phyloP scores from a whole-genome alignment of 352 stramenopile genomes.

The Phytophthora ramorum region DNA sequence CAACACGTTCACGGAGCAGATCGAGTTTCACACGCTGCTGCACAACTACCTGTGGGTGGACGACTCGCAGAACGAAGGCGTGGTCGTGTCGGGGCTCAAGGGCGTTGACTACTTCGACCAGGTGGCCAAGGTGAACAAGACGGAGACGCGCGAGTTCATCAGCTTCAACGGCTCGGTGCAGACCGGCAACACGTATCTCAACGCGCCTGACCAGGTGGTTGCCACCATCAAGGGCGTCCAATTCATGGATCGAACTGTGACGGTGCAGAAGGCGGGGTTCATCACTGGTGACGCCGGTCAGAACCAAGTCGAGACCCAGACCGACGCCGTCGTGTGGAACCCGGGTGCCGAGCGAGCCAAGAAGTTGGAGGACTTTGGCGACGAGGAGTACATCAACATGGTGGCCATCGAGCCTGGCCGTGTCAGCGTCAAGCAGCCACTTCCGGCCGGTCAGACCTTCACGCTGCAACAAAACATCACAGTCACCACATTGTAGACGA shows the following conservation, averaged over 20 bases:
- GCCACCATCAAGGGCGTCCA: conserved; percentile 60
- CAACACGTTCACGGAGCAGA: conserved; percentile 85
- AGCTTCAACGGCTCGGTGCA: conserved; percentile 39
- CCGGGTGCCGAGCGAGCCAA: conserved; percentile 92
- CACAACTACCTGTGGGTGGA: conserved; percentile 95
- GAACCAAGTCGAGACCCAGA: conserved; percentile 35
- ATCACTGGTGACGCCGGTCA: conserved; percentile 39
- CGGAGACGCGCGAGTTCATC: conserved; percentile 66
- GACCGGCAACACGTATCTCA: conserved; percentile 88
- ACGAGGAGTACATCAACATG: conserved; percentile 95
- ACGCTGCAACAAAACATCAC: conserved; percentile 41
- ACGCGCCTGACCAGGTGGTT: conserved; percentile 62
- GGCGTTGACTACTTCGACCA: conserved; percentile 90
- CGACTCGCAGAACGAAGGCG: conserved; percentile 61
- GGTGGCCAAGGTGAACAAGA: conserved; percentile 70
- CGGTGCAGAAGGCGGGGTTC: conserved; percentile 67
- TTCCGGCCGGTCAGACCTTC: conserved; percentile 57
- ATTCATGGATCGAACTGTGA: conserved; percentile 59
- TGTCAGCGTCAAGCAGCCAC: conserved; percentile 57
- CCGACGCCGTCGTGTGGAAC: conserved; percentile 93
- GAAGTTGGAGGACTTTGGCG: conserved; percentile 93
- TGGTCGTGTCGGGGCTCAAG: conserved; percentile 84
- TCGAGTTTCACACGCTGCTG: conserved; percentile 93
- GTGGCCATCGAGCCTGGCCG: conserved; percentile 94
- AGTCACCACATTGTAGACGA: conserved; percentile 22